Base-by-base conservation (phyloP, 2,329 filamentous ascomycete genomes). In the Alternaria sp. region DNA sequence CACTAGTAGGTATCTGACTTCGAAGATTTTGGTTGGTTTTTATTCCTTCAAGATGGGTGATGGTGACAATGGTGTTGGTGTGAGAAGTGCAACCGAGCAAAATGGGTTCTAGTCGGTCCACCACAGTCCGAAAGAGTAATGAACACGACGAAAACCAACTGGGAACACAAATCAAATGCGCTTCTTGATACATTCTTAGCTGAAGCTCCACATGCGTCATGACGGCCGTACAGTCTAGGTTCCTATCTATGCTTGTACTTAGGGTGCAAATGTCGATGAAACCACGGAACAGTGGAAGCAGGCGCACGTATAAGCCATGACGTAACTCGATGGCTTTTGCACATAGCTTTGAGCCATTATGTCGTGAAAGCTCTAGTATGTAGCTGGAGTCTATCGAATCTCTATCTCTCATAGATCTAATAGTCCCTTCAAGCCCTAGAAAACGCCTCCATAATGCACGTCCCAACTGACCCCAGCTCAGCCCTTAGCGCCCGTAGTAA, bases 401-500 rank as follows among this genome's bases (percentile, higher is more conserved):
- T 48, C 50, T 59, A 41, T 49, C 27, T 43, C 16, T 14, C 30
- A 20, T n/a, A 44, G 14, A 34, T 59, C 43, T 59, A 49, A 43
- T 14, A 22, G 30, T 22, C 3, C 32, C 27, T 20, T 16, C 25
- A 30, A 41, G 7, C 20, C 38, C 53, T 25, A 51, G 44, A 46
- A 53, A 55, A 53, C 54, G 49, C 41, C 52, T 22, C 57, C 59
- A 69, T 30, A 4, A 58, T 34, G 34, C 43, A 36, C 18, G 30
- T 25, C 22, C 14, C 36, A 14, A 22, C 4, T 11, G 5, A 7
- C 16, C 40, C 16, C 16, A 30, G 11, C 18, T 14, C n/a, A 16
- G 12, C 40, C 40, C 71, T 46, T 62, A 70, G 59, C 72, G 61
- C 28, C 76, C 74, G 68, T 96, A 95, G 81, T 97, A 97, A 83